Percentiles rank a stretch among this genome's conserved stretches.
Evolutionary conservation across 1,284 basidiomycete species (phyloP).

Genomic region (Thelephora terrestris): DNA sequence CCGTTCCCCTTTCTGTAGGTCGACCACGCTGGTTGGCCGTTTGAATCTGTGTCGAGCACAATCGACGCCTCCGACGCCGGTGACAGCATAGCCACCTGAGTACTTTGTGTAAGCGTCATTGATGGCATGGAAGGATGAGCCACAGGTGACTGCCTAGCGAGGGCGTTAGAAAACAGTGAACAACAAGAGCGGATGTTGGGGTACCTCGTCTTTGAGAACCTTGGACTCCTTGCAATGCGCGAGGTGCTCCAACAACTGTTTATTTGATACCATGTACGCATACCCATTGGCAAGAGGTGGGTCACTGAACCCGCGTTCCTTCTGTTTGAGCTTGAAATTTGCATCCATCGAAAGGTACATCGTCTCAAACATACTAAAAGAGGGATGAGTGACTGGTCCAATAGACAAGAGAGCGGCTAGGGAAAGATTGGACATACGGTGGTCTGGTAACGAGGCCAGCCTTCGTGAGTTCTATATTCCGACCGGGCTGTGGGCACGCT

Average conservation of each 20-base stretch:
- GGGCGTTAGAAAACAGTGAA: background rate
- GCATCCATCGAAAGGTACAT: no score
- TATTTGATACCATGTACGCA: no score
- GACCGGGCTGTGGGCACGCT: constrained; percentile 16
- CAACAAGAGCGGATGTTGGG: constrained; percentile 2
- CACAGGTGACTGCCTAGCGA: background rate
- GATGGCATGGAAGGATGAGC: background rate
- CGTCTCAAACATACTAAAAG: constrained; percentile 20
- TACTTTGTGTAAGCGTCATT: constrained; percentile 5
- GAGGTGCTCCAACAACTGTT: constrained; percentile 15
- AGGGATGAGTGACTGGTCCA: constrained; percentile 14
- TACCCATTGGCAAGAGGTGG: no score
- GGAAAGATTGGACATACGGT: background rate
- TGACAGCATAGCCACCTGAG: constrained; percentile 15
- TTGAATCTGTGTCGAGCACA: constrained; percentile 26
- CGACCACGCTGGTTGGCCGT: constrained; percentile 21
- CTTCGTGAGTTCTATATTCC: constrained; percentile 20
- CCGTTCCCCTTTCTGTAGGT: constrained; percentile 29
- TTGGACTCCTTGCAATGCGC: constrained; percentile 12
- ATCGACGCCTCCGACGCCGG: constrained; percentile 22
- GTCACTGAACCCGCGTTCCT: constrained; percentile 12
- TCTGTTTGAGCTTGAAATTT: no score
- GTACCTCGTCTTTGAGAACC: constrained; percentile 5
- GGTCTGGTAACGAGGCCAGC: constrained; percentile 12
- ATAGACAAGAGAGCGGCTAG: constrained; percentile 16